Percentiles rank a stretch among this genome's conserved stretches.
phyloP scores from a whole-genome alignment of 441 rosid genomes.

The Mallotus japonicus region DNA sequence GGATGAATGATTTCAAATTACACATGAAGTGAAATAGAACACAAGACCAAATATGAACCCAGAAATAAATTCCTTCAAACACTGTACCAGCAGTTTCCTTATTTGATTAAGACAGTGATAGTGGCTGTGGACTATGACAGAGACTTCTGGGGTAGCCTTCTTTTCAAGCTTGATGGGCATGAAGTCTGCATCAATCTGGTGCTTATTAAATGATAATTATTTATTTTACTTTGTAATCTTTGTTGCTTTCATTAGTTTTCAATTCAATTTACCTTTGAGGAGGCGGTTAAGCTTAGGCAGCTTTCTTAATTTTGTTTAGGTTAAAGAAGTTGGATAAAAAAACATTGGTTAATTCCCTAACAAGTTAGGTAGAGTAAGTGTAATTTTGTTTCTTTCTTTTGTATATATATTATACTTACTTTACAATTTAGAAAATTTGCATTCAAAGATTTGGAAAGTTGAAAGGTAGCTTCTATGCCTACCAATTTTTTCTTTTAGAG shows the following conservation, averaged over 20 bases:
- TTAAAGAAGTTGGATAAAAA: not conserved
- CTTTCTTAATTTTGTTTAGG: not conserved
- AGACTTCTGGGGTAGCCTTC: not conserved
- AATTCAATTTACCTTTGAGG: not conserved
- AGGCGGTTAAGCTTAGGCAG: not conserved
- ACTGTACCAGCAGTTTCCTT: not conserved
- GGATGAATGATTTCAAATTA: not conserved
- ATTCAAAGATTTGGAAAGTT: not conserved
- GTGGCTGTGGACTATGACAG: not conserved
- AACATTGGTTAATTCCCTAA: no score
- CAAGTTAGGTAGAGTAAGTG: conserved; percentile 5
- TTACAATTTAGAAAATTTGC: not conserved
- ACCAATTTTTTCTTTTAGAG: not conserved
- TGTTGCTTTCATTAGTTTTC: not conserved
- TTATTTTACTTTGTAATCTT: not conserved
- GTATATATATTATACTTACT: no score
- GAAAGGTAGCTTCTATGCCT: no score
- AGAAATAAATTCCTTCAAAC: not conserved
- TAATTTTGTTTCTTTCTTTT: not conserved
- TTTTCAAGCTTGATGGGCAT: conserved; percentile 9
- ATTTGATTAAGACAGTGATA: not conserved
- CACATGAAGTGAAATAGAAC: not conserved
- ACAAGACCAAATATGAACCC: no score
- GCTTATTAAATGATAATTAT: not conserved
- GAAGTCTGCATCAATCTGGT: conserved; percentile 10